Evolutionary conservation across 495 filamentous ascomycete species (phyloP).

Genomic region (Daldinia childiae): DNA sequence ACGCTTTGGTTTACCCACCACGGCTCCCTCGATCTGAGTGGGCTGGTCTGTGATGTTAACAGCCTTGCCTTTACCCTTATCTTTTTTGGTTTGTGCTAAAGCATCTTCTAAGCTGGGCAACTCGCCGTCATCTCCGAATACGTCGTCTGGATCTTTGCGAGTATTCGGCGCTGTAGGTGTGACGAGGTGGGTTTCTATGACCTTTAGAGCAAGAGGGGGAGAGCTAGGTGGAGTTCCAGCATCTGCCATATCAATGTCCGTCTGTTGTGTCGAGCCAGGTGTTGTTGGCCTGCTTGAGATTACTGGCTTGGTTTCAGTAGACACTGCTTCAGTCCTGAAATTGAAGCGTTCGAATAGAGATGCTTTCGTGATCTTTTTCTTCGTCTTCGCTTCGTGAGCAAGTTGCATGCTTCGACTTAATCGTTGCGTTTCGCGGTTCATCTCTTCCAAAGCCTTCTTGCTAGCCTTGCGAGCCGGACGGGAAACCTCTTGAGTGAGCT

Average conservation of each 20-base stretch:
- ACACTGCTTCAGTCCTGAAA: constrained; percentile 60
- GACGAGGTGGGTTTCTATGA: background rate
- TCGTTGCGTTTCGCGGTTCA: constrained; percentile 91
- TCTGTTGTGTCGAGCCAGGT: constrained; percentile 51
- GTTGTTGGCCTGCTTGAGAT: constrained; percentile 55
- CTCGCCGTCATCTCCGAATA: constrained; percentile 34
- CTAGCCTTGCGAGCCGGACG: constrained; percentile 85
- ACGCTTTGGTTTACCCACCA: constrained; percentile 38
- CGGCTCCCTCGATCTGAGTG: constrained; percentile 26
- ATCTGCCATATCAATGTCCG: constrained; percentile 56
- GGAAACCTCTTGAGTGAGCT: constrained; percentile 66
- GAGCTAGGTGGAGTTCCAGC: constrained; percentile 65
- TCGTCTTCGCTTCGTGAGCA: constrained; percentile 86
- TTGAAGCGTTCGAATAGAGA: constrained; percentile 87
- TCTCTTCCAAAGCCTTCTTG: constrained; percentile 96
- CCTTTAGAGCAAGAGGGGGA: constrained; percentile 49
- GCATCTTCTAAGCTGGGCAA: constrained; percentile 48
- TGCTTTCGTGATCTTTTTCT: constrained; percentile 89
- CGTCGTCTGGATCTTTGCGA: background rate
- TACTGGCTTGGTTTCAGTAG: constrained; percentile 52
- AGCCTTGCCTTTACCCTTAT: constrained; percentile 68
- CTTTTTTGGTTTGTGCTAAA: constrained; percentile 43
- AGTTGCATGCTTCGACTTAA: constrained; percentile 90
- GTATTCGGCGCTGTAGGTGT: constrained; percentile 17
- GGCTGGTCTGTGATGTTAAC: constrained; percentile 24